These are phyloP conservation scores for Clavariopsis aquatica DNA, from an alignment of 495 filamentous ascomycete genomes.

Conservation along the genomic window DNA sequence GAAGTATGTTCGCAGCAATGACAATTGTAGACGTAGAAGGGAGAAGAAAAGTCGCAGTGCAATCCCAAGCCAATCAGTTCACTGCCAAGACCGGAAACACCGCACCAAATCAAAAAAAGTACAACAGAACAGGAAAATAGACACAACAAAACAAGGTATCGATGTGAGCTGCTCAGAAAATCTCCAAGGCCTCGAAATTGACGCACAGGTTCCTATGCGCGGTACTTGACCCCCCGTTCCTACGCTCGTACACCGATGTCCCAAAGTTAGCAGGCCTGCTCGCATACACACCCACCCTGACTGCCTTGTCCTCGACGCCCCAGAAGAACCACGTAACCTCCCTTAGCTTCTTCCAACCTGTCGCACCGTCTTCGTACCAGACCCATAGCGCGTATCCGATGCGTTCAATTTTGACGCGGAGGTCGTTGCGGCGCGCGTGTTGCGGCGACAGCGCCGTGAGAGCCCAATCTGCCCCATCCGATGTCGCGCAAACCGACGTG, in stretches of 20 bases:
- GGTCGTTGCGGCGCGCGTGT: slow-evolving; percentile 37
- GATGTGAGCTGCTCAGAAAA: slow-evolving; percentile 32
- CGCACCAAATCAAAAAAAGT: neutral
- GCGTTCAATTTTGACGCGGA: slow-evolving; percentile 61
- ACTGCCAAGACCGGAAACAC: neutral
- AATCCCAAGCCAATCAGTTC: neutral
- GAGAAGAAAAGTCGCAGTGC: neutral
- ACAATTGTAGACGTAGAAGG: neutral
- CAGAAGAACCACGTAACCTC: slow-evolving; percentile 65
- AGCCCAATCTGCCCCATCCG: slow-evolving; percentile 61
- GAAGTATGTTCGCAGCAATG: neutral
- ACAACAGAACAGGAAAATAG: neutral
- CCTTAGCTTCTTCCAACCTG: slow-evolving; percentile 59
- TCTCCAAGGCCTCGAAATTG: slow-evolving; percentile 61
- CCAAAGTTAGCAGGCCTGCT: slow-evolving; percentile 53
- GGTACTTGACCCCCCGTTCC: slow-evolving; percentile 48
- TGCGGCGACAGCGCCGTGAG: slow-evolving; percentile 53
- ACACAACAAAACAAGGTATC: neutral
- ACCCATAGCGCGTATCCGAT: slow-evolving; percentile 60
- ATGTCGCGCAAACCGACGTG: slow-evolving; percentile 57
- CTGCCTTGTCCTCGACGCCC: slow-evolving; percentile 60
- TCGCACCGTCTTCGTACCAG: slow-evolving; percentile 56
- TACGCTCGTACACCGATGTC: slow-evolving; percentile 50
- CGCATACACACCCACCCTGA: slow-evolving; percentile 60
- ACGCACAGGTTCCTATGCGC: slow-evolving; percentile 53